phyloP scores from a whole-genome alignment of 2,329 filamentous ascomycete species.

The Penicillium aurantiogriseum region DNA sequence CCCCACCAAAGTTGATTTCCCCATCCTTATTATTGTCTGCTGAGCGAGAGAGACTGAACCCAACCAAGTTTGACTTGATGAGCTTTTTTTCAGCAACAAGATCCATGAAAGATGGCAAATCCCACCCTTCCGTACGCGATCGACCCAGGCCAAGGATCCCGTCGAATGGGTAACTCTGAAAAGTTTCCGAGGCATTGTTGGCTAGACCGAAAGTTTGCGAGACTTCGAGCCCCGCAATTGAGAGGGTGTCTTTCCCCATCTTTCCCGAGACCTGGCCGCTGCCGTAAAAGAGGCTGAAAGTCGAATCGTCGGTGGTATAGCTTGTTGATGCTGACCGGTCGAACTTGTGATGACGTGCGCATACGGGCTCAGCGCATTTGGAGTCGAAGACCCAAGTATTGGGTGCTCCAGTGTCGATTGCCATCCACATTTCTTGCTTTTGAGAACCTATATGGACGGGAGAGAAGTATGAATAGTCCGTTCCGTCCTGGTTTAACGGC shows the following conservation, averaged over 20 bases:
- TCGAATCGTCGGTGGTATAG: slow-evolving; percentile 57
- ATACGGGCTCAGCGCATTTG: slow-evolving; percentile 65
- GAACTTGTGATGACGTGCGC: slow-evolving; percentile 68
- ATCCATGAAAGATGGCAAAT: slow-evolving; percentile 65
- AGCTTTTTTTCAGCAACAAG: slow-evolving; percentile 56
- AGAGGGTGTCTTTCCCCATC: slow-evolving; percentile 64
- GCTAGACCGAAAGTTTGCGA: slow-evolving; percentile 71
- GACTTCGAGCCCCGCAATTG: slow-evolving; percentile 64
- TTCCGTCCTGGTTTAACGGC: slow-evolving; percentile 54
- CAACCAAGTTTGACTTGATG: slow-evolving; percentile 66
- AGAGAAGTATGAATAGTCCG: slow-evolving; percentile 56
- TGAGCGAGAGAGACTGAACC: slow-evolving; percentile 67
- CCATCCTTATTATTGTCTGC: slow-evolving; percentile 67
- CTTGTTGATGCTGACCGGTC: slow-evolving; percentile 65
- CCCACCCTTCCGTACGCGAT: slow-evolving; percentile 51
- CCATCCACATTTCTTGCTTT: slow-evolving; percentile 52
- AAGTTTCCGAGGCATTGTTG: slow-evolving; percentile 68
- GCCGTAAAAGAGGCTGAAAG: slow-evolving; percentile 65
- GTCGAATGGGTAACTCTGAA: slow-evolving; percentile 77
- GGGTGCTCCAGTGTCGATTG: slow-evolving; percentile 56
- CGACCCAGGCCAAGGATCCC: slow-evolving; percentile 79
- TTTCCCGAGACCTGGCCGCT: slow-evolving; percentile 70
- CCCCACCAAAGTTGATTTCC: slow-evolving; percentile 72
- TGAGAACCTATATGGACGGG: slow-evolving; percentile 51
- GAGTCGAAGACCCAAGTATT: slow-evolving; percentile 83